Percentiles rank a stretch among this genome's conserved stretches.
Evolutionary conservation across 192 early-diverging fungal genomes (phyloP).

Genomic region (Phycomyces nitens): DNA sequence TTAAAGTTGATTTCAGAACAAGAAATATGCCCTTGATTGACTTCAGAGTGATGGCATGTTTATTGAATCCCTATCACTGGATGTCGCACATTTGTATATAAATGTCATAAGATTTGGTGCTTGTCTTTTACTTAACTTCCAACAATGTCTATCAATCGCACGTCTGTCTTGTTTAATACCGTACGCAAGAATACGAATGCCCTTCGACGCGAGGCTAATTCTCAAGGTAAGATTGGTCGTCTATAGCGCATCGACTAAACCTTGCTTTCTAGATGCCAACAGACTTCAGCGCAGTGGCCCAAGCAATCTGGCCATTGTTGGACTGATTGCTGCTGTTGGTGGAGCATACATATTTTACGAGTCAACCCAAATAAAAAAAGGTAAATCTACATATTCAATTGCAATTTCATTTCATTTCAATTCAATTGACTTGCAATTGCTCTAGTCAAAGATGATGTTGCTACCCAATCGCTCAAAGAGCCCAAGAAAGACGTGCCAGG

Average conservation of each 20-base stretch:
- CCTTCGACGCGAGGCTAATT: not conserved
- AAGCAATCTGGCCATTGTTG: no score
- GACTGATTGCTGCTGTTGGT: no score
- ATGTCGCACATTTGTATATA: not conserved
- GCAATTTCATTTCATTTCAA: no score
- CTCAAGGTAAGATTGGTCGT: not conserved
- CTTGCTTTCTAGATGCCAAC: not conserved
- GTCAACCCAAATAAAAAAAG: no score
- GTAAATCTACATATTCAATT: no score
- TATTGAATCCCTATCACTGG: not conserved
- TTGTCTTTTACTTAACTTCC: not conserved
- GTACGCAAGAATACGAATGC: not conserved
- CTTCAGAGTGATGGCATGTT: not conserved
- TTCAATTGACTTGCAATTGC: not conserved
- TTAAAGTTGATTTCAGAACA: no score
- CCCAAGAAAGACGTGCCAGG: not conserved
- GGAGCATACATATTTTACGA: no score
- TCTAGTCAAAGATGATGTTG: not conserved
- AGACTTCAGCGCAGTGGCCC: not conserved
- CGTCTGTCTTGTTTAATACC: not conserved
- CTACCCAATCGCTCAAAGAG: not conserved
- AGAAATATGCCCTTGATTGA: not conserved
- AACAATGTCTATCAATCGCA: not conserved
- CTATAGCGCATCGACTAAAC: not conserved
- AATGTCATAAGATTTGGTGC: not conserved